phyloP scores from a whole-genome alignment of 306 rosid species.

The Quillaja saponaria region DNA sequence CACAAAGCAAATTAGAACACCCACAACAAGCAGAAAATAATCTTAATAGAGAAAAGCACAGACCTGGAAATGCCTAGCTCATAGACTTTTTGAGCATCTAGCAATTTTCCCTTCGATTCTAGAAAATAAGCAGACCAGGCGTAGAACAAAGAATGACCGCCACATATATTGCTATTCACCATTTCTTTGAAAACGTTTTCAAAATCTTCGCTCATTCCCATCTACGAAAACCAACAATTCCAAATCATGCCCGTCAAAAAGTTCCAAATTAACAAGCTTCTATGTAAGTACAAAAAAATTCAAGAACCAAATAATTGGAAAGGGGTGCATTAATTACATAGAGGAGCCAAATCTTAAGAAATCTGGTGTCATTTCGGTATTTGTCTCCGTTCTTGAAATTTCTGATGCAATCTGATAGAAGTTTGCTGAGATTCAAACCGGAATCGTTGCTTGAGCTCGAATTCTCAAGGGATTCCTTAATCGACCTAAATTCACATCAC shows the following conservation, averaged over 20 bases:
- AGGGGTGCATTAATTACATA: conserved; percentile 42
- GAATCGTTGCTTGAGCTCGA: conserved; percentile 35
- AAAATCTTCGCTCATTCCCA: conserved; percentile 57
- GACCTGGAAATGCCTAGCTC: conserved; percentile 73
- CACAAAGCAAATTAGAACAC: conserved; percentile 7
- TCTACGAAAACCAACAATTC: conserved; percentile 47
- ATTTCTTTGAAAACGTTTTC: conserved; percentile 51
- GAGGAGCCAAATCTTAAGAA: conserved; percentile 81
- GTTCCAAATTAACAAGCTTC: conserved; percentile 1
- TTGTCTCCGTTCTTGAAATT: conserved; percentile 46
- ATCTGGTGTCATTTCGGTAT: conserved; percentile 71
- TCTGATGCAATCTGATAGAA: conserved; percentile 57
- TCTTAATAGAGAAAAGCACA: conserved; percentile 24
- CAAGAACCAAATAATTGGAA: not conserved
- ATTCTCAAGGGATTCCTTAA: conserved; percentile 51
- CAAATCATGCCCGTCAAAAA: conserved; percentile 12
- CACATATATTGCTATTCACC: conserved; percentile 58
- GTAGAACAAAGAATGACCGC: conserved; percentile 51
- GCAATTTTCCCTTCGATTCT: conserved; percentile 59
- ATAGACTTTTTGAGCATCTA: conserved; percentile 63
- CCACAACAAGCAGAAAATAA: conserved; percentile 2
- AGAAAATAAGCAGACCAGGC: conserved; percentile 53
- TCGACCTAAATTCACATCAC: conserved; percentile 42
- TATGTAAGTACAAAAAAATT: not conserved
- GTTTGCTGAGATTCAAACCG: conserved; percentile 32